These are phyloP conservation scores for Cenchrus americanus DNA, from an alignment of 176 grass and related monocot species.

Conservation along the genomic window DNA sequence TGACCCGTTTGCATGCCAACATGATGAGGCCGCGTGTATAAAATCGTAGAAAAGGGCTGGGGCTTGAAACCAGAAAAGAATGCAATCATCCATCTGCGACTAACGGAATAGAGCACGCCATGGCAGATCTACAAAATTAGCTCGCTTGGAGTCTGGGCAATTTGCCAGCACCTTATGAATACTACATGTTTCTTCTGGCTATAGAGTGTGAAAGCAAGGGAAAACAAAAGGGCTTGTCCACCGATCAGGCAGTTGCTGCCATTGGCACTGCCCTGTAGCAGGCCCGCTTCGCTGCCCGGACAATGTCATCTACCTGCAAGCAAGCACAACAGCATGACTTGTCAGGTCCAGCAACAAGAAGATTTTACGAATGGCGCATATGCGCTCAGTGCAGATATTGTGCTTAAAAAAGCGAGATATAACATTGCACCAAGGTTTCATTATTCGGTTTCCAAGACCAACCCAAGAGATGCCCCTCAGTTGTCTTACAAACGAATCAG, in stretches of 20 bases:
- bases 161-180: slow-evolving; percentile 51
- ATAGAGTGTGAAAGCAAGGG: background rate
- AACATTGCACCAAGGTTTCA: background rate
- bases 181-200: slow-evolving; percentile 25
- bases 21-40: slow-evolving; percentile 20
- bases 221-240: background rate
- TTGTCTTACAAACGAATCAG: background rate
- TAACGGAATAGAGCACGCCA: slow-evolving; percentile 13
- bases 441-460: background rate
- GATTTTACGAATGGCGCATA: background rate
- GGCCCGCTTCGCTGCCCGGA: slow-evolving; percentile 81
- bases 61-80: background rate
- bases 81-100: slow-evolving; percentile 33
- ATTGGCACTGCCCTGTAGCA: slow-evolving; percentile 83
- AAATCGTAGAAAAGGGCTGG: slow-evolving; percentile 2
- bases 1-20: background rate
- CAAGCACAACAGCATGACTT: background rate
- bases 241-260: slow-evolving; percentile 68
- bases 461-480: background rate
- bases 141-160: slow-evolving; percentile 54
- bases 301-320: slow-evolving; percentile 86
- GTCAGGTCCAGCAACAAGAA: background rate
- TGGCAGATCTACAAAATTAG: slow-evolving; percentile 48
- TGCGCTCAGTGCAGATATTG: background rate
- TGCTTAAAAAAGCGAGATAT: background rate